Percentiles rank a stretch among this genome's conserved stretches.
Conservation (phyloP, 768 basidiomycete species). For the Leccinum aurantiacum region DNA sequence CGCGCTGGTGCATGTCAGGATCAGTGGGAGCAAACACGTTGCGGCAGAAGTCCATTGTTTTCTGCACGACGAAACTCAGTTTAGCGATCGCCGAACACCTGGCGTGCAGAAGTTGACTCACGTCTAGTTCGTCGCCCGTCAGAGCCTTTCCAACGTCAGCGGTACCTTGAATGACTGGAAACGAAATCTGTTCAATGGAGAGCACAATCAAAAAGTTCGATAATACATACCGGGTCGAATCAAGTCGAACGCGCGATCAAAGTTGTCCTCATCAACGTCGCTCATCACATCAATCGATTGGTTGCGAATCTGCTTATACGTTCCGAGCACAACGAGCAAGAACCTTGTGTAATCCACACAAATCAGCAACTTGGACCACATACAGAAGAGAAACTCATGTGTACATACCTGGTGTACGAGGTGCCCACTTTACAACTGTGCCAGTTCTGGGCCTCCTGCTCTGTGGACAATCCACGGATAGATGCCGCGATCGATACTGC, state of each 20-base stretch:
- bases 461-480: slow-evolving; percentile 9
- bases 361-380: not conserved
- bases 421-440: slow-evolving; percentile 12
- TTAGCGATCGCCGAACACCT: not conserved
- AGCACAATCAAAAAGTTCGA: not conserved
- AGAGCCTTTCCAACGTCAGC: slow-evolving; percentile 7
- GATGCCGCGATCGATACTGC: slow-evolving; percentile 12
- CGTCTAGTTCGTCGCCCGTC: slow-evolving; percentile 11
- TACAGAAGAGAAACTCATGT: not conserved
- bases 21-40: slow-evolving; percentile 5
- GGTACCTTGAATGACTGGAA: slow-evolving; percentile 12
- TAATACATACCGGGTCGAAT: slow-evolving; percentile 9
- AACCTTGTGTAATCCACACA: slow-evolving; percentile 1
- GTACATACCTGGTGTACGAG: slow-evolving; percentile 10
- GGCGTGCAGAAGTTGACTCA: not conserved
- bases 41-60: slow-evolving; percentile 13
- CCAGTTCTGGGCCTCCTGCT: slow-evolving; percentile 11
- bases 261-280: slow-evolving; percentile 12
- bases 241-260: slow-evolving; percentile 12
- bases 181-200: not conserved
- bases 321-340: slow-evolving; percentile 6
- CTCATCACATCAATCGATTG: not conserved
- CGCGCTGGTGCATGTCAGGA: slow-evolving; percentile 3
- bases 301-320: not conserved
- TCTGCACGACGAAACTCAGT: not conserved